Conservation (phyloP, 768 basidiomycete species). For the Trametopsis cervina region DNA sequence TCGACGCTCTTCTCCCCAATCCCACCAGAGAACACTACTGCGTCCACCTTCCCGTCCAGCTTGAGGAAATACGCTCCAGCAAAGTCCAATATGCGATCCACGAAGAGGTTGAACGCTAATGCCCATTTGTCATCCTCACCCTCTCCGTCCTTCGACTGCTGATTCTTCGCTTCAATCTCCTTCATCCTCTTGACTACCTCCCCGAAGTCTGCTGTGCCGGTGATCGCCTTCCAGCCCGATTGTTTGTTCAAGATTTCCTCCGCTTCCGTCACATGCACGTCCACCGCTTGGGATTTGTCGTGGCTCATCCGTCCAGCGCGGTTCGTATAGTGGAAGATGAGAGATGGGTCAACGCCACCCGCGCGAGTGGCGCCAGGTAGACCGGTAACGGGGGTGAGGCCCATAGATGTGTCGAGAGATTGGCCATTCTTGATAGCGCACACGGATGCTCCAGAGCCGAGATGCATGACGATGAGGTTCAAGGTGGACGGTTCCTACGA, state of each 20-base stretch:
- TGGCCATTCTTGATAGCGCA: conserved; percentile 69
- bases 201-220: conserved; percentile 80
- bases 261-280: conserved; percentile 57
- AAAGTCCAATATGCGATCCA: conserved; percentile 69
- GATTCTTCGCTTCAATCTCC: conserved; percentile 6
- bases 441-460: conserved; percentile 85
- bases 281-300: conserved; percentile 33
- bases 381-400: conserved; percentile 83
- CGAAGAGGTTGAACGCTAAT: conserved; percentile 73
- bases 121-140: conserved; percentile 31
- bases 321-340: conserved; percentile 72
- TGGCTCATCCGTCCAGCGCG: conserved; percentile 46
- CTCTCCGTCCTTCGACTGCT: not conserved
- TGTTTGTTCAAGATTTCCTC: conserved; percentile 71
- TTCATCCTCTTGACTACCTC: conserved; percentile 41
- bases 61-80: conserved; percentile 73
- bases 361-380: conserved; percentile 85
- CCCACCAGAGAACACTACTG: conserved; percentile 80
- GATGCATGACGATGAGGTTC: conserved; percentile 78
- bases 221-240: conserved; percentile 71
- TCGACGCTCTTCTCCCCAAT: conserved; percentile 73
- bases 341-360: conserved; percentile 76
- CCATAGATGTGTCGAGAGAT: conserved; percentile 87
- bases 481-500: conserved; percentile 37
- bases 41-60: conserved; percentile 62